These are phyloP conservation scores for Sporothrix inflata DNA, from an alignment of 2,329 filamentous ascomycete genomes.

Conservation along the genomic window DNA sequence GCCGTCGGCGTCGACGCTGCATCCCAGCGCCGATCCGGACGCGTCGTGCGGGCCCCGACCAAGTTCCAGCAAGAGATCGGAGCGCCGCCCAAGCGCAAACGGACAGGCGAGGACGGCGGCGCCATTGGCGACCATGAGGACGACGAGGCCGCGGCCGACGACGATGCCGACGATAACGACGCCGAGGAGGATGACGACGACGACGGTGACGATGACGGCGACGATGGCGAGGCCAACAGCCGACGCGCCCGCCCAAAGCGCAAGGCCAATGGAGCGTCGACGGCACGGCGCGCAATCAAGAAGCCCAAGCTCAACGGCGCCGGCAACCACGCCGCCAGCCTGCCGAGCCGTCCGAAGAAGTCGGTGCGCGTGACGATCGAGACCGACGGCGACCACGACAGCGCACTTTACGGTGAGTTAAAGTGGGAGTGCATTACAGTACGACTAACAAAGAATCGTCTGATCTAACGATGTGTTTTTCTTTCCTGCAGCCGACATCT, in stretches of 20 bases:
- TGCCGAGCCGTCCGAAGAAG: slow-evolving; percentile 61
- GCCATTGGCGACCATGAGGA: slow-evolving; percentile 52
- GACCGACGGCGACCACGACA: slow-evolving; percentile 55
- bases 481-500: slow-evolving; percentile 59
- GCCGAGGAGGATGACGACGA: slow-evolving; percentile 48
- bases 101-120: slow-evolving; percentile 39
- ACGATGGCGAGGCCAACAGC: slow-evolving; percentile 38
- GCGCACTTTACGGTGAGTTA: slow-evolving; percentile 59
- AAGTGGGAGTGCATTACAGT: not conserved
- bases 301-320: slow-evolving; percentile 66
- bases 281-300: slow-evolving; percentile 60
- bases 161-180: slow-evolving; percentile 39
- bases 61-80: slow-evolving; percentile 62
- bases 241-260: slow-evolving; percentile 44
- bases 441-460: not conserved
- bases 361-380: slow-evolving; percentile 56
- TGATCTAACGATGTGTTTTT: not conserved
- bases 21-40: slow-evolving; percentile 67
- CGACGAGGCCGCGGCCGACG: slow-evolving; percentile 44
- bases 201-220: slow-evolving; percentile 42
- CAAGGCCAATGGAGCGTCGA: slow-evolving; percentile 34
- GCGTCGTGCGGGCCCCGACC: slow-evolving; percentile 63
- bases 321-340: slow-evolving; percentile 47
- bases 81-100: slow-evolving; percentile 61
- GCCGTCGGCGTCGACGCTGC: slow-evolving; percentile 25